phyloP scores from a whole-genome alignment of 129 eudicot genomes.

The Ambrosia artemisiifolia region DNA sequence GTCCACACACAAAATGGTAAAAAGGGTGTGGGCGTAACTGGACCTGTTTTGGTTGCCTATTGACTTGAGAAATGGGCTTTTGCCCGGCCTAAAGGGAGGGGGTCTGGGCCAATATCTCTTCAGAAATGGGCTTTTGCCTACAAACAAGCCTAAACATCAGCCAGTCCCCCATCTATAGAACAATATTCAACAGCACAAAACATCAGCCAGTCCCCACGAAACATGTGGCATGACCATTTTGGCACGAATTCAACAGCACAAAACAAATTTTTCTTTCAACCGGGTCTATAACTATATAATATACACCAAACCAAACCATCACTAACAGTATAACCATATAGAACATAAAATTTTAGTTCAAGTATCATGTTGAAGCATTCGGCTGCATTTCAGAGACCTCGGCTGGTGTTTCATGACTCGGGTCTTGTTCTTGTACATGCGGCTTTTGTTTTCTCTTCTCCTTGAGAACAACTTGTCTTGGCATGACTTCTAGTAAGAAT shows the following conservation, averaged over 20 bases:
- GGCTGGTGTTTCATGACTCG: constrained; percentile 7
- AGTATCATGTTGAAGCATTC: constrained; percentile 5
- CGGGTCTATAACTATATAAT: not conserved
- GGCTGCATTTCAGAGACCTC: constrained; percentile 19
- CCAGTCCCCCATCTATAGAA: no score
- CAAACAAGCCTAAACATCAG: no score
- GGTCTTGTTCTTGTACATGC: constrained; percentile 34
- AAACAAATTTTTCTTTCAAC: constrained; percentile 3
- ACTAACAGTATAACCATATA: not conserved
- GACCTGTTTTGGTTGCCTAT: no score
- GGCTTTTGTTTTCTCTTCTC: constrained; percentile 73
- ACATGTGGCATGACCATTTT: no score
- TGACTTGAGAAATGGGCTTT: no score
- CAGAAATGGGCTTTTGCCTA: no score
- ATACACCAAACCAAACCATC: not conserved
- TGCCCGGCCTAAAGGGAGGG: no score
- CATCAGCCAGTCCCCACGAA: no score
- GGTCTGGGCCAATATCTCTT: no score
- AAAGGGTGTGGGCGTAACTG: no score
- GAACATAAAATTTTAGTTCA: not conserved
- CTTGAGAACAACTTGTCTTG: constrained; percentile 80
- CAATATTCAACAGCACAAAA: no score
- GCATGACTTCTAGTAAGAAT: constrained; percentile 91
- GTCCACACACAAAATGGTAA: no score
- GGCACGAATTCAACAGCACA: not conserved